Conservation (phyloP, 2,329 filamentous ascomycete genomes). For the Chaetomiaceae sp. region DNA sequence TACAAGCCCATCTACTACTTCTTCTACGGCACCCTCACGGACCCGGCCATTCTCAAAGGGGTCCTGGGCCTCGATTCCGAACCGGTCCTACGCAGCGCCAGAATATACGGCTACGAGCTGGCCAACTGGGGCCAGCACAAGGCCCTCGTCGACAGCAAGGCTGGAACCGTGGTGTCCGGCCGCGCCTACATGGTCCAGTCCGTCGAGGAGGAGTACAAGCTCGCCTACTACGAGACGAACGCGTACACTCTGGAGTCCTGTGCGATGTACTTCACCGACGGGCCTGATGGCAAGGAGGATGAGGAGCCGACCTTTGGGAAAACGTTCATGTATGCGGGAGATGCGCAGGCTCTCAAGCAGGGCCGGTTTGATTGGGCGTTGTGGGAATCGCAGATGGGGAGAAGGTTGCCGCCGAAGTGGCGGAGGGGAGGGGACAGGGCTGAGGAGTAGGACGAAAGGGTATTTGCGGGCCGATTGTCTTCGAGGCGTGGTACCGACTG, state of each 20-base stretch:
- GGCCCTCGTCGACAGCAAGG: constrained; percentile 5
- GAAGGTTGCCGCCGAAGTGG: constrained; percentile 3
- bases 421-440: neutral
- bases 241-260: constrained; percentile 2
- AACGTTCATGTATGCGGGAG: constrained; percentile 12
- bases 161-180: neutral
- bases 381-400: constrained; percentile 12
- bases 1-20: constrained; percentile 4
- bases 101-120: constrained; percentile 7
- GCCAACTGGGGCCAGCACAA: constrained; percentile 12
- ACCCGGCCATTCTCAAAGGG: neutral
- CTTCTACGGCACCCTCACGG: constrained; percentile 14
- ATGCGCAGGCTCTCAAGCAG: constrained; percentile 1
- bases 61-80: neutral
- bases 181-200: neutral
- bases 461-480: too few relatives aligned
- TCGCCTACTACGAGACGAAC: constrained; percentile 13
- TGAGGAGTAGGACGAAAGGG: too few relatives aligned
- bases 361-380: constrained; percentile 8
- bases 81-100: neutral
- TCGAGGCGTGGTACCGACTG: too few relatives aligned
- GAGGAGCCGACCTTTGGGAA: neutral
- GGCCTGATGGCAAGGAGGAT: neutral
- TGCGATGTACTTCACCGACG: constrained; percentile 4
- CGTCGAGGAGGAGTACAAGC: constrained; percentile 2